Evolutionary conservation across 176 grass and related monocot species (phyloP), one percentile per base, ranked within the genome.

Genomic region (Echinochloa phyllopogon): DNA sequence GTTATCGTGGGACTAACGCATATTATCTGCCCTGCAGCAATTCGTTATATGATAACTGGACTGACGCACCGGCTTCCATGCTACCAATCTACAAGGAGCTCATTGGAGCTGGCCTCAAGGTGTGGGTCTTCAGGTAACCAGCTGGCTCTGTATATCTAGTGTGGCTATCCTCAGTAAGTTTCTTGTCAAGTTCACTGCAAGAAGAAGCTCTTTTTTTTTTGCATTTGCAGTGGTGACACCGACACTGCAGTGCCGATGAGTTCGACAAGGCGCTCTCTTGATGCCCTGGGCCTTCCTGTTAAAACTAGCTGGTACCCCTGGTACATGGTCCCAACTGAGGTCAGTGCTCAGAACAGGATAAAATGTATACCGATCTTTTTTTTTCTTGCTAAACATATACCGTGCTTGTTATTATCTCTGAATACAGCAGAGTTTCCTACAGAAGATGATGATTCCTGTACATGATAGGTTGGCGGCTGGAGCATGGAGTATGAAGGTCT

Each of bases 101-200:
- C 37, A 85, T 92, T 43, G 82, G 49, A 52, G 79, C 72, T 62
- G 86, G 90, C 8, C 47, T 92, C 23, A 92, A 64, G 44, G 88
- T 88, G 42, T 92, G 90, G 86, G 80, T 92, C 39, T 92, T 80
- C 69, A 88, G 90, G 90, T 86, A 57, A 50, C 2, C 14, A 16
- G 48, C 13, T 50, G 10, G 48, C n/a, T n/a, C 14, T 50, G 14
- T 15, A 0, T 15, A 3, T 16, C 12, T 57, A 2, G 13, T 0
- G 3, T 57, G n/a, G n/a, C n/a, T n/a, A n/a, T 57, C 27, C 9
- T 20, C 63, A 33, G 6, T 37, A 27, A 6, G 4, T 64, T 64
- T 36, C 14, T 16, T 37, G 27, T n/a, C n/a, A n/a, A n/a, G n/a
- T n/a, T n/a, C n/a, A n/a, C n/a, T 68, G 17, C 38, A 40, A 21